phyloP scores from a whole-genome alignment of 768 basidiomycete species.

The Lactarius hatsudake region DNA sequence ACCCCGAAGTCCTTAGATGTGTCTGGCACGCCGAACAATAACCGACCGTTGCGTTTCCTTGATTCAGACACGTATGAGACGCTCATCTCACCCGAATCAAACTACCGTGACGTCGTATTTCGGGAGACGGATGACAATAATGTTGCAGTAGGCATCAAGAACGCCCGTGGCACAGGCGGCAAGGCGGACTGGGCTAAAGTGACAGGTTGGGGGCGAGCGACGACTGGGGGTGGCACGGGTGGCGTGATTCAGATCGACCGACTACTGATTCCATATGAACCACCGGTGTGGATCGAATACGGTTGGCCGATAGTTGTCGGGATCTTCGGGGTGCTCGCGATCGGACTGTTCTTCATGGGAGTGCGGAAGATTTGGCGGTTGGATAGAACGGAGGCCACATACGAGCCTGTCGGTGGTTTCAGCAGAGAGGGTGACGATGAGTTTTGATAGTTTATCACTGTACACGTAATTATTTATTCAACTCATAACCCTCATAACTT shows the following conservation, averaged over 20 bases:
- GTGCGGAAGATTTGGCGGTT: constrained; percentile 66
- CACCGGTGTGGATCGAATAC: constrained; percentile 80
- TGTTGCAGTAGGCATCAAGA: constrained; percentile 67
- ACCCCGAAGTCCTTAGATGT: constrained; percentile 31
- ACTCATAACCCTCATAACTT: not conserved
- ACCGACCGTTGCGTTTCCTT: constrained; percentile 67
- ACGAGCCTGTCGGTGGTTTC: constrained; percentile 87
- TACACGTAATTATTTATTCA: not conserved
- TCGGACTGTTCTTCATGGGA: constrained; percentile 71
- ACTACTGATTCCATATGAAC: constrained; percentile 80
- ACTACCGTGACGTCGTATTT: constrained; percentile 85
- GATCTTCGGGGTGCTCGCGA: constrained; percentile 53
- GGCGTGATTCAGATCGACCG: constrained; percentile 88
- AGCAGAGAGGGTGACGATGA: constrained; percentile 51
- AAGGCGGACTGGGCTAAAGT: constrained; percentile 63
- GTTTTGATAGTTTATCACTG: constrained; percentile 24
- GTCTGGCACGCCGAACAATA: constrained; percentile 51
- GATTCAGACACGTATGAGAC: constrained; percentile 75
- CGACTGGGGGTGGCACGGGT: constrained; percentile 68
- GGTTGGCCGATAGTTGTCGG: constrained; percentile 67
- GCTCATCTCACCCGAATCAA: constrained; percentile 59
- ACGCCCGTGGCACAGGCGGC: constrained; percentile 63
- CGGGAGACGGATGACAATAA: constrained; percentile 48
- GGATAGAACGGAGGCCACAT: constrained; percentile 82
- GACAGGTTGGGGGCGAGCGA: constrained; percentile 72